Base-by-base conservation (phyloP, 2,329 filamentous ascomycete genomes). In the Dactylonectria macrodidyma region DNA sequence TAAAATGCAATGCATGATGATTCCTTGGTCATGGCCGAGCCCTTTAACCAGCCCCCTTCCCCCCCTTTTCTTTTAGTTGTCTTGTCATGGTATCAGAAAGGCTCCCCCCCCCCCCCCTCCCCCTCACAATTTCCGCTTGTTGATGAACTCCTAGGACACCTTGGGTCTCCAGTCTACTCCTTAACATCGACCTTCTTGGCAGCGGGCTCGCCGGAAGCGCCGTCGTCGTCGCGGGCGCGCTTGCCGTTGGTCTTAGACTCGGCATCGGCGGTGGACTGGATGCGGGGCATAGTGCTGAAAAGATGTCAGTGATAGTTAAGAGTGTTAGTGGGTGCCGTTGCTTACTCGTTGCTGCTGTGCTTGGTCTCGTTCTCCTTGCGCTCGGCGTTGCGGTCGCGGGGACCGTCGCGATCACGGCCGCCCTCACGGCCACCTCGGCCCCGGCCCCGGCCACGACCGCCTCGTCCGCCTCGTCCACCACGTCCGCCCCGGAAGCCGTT, bases 111-210 rank as follows among this genome's bases (percentile, higher is more conserved):
- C 58, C 47, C 41, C 57, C 51, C 55, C 50, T 47, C 54, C 30
- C 63, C 26, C 58, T 47, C 41, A 50, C 50, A 56, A 46, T 48
- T 41, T 11, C 58, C 46, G 26, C 58, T 51, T 48, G 52, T 50
- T 34, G 19, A 56, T 58, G 30, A 52, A 47, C 33, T 65, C 44
- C 55, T 36, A 48, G 16, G 44, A 51, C 56, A 48, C 24, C 36
- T 52, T 56, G 52, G 26, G 26, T 19, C 59, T 64, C 33, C 63
- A 63, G 58, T 62, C 52, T 72, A 71, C 52, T 82, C 77, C 82
- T 89, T 88, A 76, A 77, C 81, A 70, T 91, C 88, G 47, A 90
- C 85, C 83, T 91, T 92, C 85, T 92, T 92, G 22, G 88, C 84
- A 3, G 87, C 82, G 34, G 84, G 87, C 65, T 84, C 83, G n/a